These are phyloP conservation scores for Pyrenochaeta sp. DNA, from an alignment of 2,329 filamentous ascomycete genomes.

Conservation along the genomic window DNA sequence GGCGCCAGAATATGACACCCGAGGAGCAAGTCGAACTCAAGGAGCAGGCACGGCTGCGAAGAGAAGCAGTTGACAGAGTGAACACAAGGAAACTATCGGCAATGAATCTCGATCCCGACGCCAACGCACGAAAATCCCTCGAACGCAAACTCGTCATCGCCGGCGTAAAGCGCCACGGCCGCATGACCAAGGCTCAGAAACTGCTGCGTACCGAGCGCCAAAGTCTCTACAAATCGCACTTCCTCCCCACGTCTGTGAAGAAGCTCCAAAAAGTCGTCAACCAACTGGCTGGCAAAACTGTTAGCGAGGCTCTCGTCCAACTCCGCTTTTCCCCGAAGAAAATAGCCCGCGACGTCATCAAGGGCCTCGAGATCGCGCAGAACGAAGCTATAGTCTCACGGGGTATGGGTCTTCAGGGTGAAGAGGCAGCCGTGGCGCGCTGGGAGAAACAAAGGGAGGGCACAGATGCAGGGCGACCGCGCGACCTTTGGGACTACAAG, in stretches of 20 bases:
- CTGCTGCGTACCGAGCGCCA: slow-evolving; percentile 73
- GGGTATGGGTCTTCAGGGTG: slow-evolving; percentile 78
- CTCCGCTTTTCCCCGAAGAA: slow-evolving; percentile 98
- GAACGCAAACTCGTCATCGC: slow-evolving; percentile 85
- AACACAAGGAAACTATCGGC: slow-evolving; percentile 64
- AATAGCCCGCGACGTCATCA: slow-evolving; percentile 79
- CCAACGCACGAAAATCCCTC: slow-evolving; percentile 74
- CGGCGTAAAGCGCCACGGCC: slow-evolving; percentile 72
- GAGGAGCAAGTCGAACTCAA: slow-evolving; percentile 26
- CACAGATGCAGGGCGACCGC: slow-evolving; percentile 19
- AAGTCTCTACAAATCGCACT: slow-evolving; percentile 69
- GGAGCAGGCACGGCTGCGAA: slow-evolving; percentile 12
- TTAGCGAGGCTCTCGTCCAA: slow-evolving; percentile 92
- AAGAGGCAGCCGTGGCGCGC: slow-evolving; percentile 24
- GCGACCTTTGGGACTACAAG: slow-evolving; percentile 20
- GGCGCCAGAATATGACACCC: slow-evolving; percentile 22
- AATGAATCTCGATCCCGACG: slow-evolving; percentile 73
- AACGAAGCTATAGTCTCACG: slow-evolving; percentile 80
- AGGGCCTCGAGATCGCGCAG: slow-evolving; percentile 81
- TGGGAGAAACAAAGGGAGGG: slow-evolving; percentile 28
- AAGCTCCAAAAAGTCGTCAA: slow-evolving; percentile 86
- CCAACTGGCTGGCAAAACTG: slow-evolving; percentile 91
- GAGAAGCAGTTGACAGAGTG: slow-evolving; percentile 17
- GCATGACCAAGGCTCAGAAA: slow-evolving; percentile 70
- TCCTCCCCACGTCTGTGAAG: slow-evolving; percentile 86